phyloP scores from a whole-genome alignment of 2,329 filamentous ascomycete species.

The Exophiala aquamarina region DNA sequence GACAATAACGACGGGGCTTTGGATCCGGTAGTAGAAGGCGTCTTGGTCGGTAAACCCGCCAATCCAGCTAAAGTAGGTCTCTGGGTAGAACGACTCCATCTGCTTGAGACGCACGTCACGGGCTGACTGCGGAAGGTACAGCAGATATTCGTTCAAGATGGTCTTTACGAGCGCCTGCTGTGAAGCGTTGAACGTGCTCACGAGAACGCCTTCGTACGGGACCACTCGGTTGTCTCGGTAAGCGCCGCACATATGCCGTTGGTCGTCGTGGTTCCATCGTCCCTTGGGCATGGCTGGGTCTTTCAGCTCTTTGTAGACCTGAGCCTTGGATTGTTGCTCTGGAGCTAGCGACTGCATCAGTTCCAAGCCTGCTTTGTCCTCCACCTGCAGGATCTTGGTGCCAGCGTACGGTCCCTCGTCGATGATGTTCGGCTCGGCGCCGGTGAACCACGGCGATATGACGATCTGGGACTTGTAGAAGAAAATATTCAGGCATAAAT shows the following conservation, averaged over 20 bases:
- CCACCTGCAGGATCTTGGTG: conserved; percentile 64
- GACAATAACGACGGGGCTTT: conserved; percentile 70
- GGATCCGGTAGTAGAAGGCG: conserved; percentile 75
- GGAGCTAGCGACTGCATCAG: conserved; percentile 65
- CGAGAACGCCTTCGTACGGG: conserved; percentile 68
- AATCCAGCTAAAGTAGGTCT: conserved; percentile 81
- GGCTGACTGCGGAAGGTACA: conserved; percentile 64
- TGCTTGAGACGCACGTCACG: conserved; percentile 56
- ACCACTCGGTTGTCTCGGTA: conserved; percentile 76
- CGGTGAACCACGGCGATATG: conserved; percentile 73
- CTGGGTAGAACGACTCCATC: conserved; percentile 57
- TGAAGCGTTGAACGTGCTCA: conserved; percentile 46
- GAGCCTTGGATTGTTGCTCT: conserved; percentile 51
- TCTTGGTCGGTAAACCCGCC: conserved; percentile 65
- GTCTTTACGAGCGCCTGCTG: conserved; percentile 58
- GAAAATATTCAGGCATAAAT: conserved; percentile 72
- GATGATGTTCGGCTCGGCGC: conserved; percentile 75
- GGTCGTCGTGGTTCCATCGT: conserved; percentile 78
- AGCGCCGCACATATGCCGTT: conserved; percentile 74
- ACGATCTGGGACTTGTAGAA: conserved; percentile 65
- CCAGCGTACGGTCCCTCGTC: conserved; percentile 64
- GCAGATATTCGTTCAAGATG: conserved; percentile 64
- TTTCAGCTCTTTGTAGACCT: conserved; percentile 59
- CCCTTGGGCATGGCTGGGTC: conserved; percentile 64
- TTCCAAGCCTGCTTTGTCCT: conserved; percentile 64